These are phyloP conservation scores for Brassica carinata DNA, from an alignment of 345 rosid genomes.

Conservation along the genomic window DNA sequence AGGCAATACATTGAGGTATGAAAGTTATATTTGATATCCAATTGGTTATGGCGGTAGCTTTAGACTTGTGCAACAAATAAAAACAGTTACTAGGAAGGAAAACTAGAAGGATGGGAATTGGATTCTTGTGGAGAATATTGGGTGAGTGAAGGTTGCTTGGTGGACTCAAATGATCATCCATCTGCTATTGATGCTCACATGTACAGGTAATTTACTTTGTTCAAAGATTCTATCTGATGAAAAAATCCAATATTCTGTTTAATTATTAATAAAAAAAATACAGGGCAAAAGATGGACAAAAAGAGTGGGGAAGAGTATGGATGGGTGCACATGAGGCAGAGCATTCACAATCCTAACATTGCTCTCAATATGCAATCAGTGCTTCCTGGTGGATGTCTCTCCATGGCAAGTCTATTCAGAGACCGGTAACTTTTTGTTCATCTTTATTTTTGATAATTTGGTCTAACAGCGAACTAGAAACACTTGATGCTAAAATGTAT, in stretches of 20 bases:
- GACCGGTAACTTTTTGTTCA: slow-evolving; percentile 46
- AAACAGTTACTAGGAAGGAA: slow-evolving; percentile 56
- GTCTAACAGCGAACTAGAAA: neutral
- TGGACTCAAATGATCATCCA: slow-evolving; percentile 71
- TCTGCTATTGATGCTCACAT: slow-evolving; percentile 80
- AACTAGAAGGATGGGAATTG: slow-evolving; percentile 75
- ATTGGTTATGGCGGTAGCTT: neutral
- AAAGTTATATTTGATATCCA: neutral
- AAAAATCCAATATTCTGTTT: neutral
- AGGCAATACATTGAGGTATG: slow-evolving; percentile 65
- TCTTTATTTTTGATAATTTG: neutral
- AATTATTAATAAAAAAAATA: neutral
- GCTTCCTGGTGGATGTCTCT: slow-evolving; percentile 63
- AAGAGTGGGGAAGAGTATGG: slow-evolving; percentile 64
- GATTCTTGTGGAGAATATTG: slow-evolving; percentile 91
- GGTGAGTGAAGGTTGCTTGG: slow-evolving; percentile 94
- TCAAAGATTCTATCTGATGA: neutral
- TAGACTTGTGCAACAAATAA: neutral
- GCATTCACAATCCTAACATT: slow-evolving; percentile 88
- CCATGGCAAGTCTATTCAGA: slow-evolving; percentile 53
- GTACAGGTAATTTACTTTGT: slow-evolving; percentile 61
- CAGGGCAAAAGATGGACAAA: slow-evolving; percentile 67
- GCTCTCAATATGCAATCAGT: slow-evolving; percentile 82
- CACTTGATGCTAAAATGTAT: neutral
- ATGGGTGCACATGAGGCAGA: slow-evolving; percentile 87